Evolutionary conservation across 2,329 filamentous ascomycete species (phyloP), one percentile per base, ranked within the genome.

Genomic region (Alternaria burnsii): DNA sequence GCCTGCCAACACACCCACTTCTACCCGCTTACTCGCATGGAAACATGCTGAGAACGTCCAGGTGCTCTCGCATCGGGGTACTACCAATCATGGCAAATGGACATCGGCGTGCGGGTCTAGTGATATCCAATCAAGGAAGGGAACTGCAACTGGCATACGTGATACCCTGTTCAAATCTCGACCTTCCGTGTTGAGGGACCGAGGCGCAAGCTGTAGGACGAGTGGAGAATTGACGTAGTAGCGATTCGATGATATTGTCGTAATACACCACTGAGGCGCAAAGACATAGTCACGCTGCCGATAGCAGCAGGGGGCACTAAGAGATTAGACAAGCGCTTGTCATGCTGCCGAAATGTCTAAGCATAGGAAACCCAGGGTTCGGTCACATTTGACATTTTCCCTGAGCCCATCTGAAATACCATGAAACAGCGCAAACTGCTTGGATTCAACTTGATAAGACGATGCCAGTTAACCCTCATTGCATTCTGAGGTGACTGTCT

Each of bases 141-240:
- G 65, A 69, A 52, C 51, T 63, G 50, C 64, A 64, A 22, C 47
- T 26, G 36, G 34, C 41, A 32, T 55, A 55, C 43, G 47, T 58
- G 44, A 66, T 43, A 57, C 32, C 59, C 42, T 41, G 52, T 54
- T 55, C 40, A 10, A 30, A 10, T 30, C 26, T 34, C 28, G 58
- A 70, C 65, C 70, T 72, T 67, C 68, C 67, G 34, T 57, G 42
- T 67, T 47, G 53, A 65, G 65, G 48, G 26, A 59, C 24, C 48
- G 56, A 59, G 42, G 57, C 55, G 54, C 43, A 44, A 53, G 58
- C 38, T 32, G 43, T 41, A 18, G 59, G 36, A 43, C 26, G 34
- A 47, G 58, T 65, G 60, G 59, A 51, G 52, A 64, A 41, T 44
- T 43, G 40, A 59, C 40, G 47, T 50, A 28, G 47, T 55, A 32